Base-by-base conservation (phyloP, 768 basidiomycete species). In the Tephrocybe rancida region DNA sequence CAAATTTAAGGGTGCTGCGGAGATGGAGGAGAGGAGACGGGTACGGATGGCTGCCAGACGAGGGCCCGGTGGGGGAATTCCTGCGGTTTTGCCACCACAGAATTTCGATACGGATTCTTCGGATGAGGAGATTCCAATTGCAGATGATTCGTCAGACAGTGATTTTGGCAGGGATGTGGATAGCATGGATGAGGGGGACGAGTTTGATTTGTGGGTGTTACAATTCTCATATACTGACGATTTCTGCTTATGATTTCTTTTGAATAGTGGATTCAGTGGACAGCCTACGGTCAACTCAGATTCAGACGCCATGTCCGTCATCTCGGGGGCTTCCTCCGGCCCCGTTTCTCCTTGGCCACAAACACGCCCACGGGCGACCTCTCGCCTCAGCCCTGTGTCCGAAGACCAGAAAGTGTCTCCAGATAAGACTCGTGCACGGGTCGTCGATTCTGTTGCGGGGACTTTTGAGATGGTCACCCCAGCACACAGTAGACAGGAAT, bases 151-250 rank as follows among this genome's bases (percentile, higher is more conserved):
- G 5, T 74, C 71, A 2, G 83, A 80, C 18, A 77, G 79, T 11
- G 81, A 73, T 64, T 83, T 76, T 48, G 84, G 81, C 21, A 75
- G 73, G 8, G 78, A 71, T 11, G 76, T 67, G 38, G 83, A 78
- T 38, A 79, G 73, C 49, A 76, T 81, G 69, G 83, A 83, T 59
- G 87, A 86, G 45, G 84, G 72, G 1, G 87, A 90, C 57, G 89
- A 88, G 55, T 92, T 91, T 58, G 90, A 92, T 63, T 88, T 88
- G 89, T 91, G 65, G 63, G 87, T 73, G 3, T n/a, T n/a, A n/a
- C 26, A 18, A 5, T 44, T 43, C 21, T 22, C 39, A 41, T 7
- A 3, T 19, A 41, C 18, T 19, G 6, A 3, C 13, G 6, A 19
- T 3, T 7, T 41, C n/a, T 41, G 6, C 50, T 25, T 54, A 18